Base-by-base conservation (phyloP, 345 rosid genomes). In the Turnera subulata region DNA sequence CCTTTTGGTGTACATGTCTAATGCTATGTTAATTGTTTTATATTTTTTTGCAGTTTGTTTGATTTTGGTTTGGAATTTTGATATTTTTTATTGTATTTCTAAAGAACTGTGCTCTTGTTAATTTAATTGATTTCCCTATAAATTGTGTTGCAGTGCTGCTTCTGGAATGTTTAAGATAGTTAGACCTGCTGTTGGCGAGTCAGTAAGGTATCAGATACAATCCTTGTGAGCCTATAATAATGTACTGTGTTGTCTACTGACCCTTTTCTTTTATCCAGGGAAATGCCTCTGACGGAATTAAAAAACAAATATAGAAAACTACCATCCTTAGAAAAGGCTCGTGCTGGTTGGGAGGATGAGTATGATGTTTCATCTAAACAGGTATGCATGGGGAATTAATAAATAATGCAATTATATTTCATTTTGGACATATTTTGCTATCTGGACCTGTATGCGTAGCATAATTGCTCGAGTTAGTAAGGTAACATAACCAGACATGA, bases 121-220 rank as follows among this genome's bases (percentile, higher is more conserved):
- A 50, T 50, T 16, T 6, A 19, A 12, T 50, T 17, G 2, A 11
- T 26, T 40, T 17, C 16, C 23, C 37, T 22, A 44, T 58, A 46
- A 6, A 6, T 47, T 56, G 50, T 46, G 6, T 55, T 65, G 44
- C 88, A 92, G 96, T 65, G 51, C 93, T 62, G 72, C 86, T 50
- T 83, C 96, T 56, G 95, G 93, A 57, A 63, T 80, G 80, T 92
- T 73, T 71, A 92, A 89, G 83, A 84, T 81, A 39, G 86, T 92
- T 25, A 89, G 96, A 25, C 96, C 99, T 73, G 79, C 97, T 46
- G 88, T 93, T 63, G 99, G 99, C 62, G 96, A 89, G 76, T 84
- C 99, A 48, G 59, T 86, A 62, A 89, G 99, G 99, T 89, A 73
- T 66, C 59, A 33, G 23, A 35, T 59, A 46, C 13, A 26, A 7